Percentiles rank a stretch among this genome's conserved stretches.
phyloP scores from a whole-genome alignment of 2,329 filamentous ascomycete species.

The Pseudogymnoascus sp. region DNA sequence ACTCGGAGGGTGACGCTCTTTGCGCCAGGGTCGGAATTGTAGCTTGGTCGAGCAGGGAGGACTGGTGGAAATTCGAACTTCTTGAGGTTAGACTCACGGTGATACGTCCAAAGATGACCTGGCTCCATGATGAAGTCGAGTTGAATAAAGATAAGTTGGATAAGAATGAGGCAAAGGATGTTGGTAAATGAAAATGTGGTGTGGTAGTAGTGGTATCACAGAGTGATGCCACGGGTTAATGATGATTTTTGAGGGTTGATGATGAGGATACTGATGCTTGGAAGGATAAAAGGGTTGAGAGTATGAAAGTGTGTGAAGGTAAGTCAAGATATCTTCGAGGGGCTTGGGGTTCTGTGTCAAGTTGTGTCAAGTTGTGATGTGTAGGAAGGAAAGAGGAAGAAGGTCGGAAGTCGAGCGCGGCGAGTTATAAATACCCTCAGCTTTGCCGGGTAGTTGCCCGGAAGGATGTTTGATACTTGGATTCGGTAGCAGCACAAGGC shows the following conservation, averaged over 20 bases:
- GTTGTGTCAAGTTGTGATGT: not conserved
- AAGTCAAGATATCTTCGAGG: not conserved
- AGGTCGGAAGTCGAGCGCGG: not conserved
- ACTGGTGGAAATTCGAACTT: slow-evolving; percentile 22
- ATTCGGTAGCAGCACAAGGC: not conserved
- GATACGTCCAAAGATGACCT: slow-evolving; percentile 24
- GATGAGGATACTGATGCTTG: not conserved
- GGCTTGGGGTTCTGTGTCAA: not conserved
- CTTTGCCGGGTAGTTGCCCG: not conserved
- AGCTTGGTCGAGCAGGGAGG: slow-evolving; percentile 38
- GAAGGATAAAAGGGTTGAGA: not conserved
- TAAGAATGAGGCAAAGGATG: slow-evolving; percentile 10
- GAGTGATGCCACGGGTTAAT: not conserved
- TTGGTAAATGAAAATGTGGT: slow-evolving; percentile 19
- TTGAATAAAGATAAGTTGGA: slow-evolving; percentile 11
- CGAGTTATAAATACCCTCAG: not conserved
- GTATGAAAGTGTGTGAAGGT: not conserved
- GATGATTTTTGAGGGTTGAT: not conserved
- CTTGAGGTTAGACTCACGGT: slow-evolving; percentile 24
- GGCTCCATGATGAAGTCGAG: slow-evolving; percentile 25
- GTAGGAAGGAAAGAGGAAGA: not conserved
- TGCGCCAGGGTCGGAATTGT: slow-evolving; percentile 48
- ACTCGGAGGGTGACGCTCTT: slow-evolving; percentile 42
- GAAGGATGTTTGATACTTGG: not conserved
- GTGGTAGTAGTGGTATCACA: slow-evolving; percentile 27